A percentile compares a stretch with the other conserved stretches of the same genome.
phyloP scores from a whole-genome alignment of 441 rosid genomes.

The Hypseocharis bilobata region DNA sequence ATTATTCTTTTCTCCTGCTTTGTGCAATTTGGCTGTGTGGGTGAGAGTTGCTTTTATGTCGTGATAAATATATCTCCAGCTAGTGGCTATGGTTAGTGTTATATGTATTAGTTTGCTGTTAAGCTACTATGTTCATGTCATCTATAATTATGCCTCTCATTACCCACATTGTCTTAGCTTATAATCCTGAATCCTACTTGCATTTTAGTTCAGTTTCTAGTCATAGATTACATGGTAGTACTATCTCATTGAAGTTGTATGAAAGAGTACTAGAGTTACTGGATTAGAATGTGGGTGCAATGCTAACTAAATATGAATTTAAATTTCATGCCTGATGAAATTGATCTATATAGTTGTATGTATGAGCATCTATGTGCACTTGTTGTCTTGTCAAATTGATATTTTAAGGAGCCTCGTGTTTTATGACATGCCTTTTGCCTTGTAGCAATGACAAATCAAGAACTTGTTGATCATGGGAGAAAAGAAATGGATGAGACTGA shows the following conservation, averaged over 20 bases:
- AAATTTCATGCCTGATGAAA: too few relatives aligned
- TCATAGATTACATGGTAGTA: background rate
- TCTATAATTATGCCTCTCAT: background rate
- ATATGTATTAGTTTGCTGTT: background rate
- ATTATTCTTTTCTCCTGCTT: background rate
- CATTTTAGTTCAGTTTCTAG: background rate
- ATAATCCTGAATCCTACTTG: background rate
- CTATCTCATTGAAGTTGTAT: background rate
- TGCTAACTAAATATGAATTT: too few relatives aligned
- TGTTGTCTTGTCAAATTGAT: background rate
- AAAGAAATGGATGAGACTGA: slow-evolving; percentile 94
- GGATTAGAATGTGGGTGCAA: too few relatives aligned
- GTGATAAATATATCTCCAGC: background rate
- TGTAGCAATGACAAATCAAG: slow-evolving; percentile 86
- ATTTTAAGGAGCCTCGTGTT: background rate
- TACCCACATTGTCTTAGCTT: background rate
- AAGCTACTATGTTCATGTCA: background rate
- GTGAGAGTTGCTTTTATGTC: background rate
- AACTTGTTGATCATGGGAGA: slow-evolving; percentile 66
- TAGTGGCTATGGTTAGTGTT: background rate
- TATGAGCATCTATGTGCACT: background rate
- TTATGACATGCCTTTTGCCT: slow-evolving; percentile 10
- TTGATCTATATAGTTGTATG: too few relatives aligned
- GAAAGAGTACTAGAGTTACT: background rate
- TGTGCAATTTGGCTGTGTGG: background rate